Evolutionary conservation across 2,329 filamentous ascomycete genomes (phyloP), one percentile per base, ranked within the genome.

Genomic region (Aplosporella prunicola): DNA sequence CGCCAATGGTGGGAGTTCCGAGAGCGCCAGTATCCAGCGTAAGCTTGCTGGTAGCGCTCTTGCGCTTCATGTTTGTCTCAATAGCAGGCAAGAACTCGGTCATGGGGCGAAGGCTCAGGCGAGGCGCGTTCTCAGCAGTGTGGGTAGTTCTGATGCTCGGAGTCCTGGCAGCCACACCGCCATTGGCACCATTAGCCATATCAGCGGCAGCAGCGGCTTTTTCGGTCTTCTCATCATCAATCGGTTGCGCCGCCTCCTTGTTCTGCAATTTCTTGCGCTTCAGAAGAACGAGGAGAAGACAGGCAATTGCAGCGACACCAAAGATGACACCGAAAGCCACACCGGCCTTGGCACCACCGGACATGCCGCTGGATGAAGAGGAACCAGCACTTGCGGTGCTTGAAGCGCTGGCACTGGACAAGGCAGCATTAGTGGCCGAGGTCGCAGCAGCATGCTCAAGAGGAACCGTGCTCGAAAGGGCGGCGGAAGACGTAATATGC

Each of bases 271-370:
- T 28, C 38, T 35, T 40, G 20, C 22, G 22, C 8, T 30, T 15
- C 20, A 40, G 27, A 35, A 40, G 32, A 30, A 85, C 57, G 57
- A 93, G 78, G 53, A 85, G 80, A 14, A 82, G 67, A 15, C 82
- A 56, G n/a, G 78, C 65, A 20, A 91, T 56, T 2, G 80, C 60
- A 20, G 80, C 73, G 17, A 94, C 50, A 32, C 74, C 75, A 5
- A 80, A 68, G 20, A 95, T 62, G 32, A 93, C 76, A 51, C 87
- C 88, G 54, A 95, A 78, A 5, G 81, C 85, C 44, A 95, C 74
- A 43, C 91, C 91, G 28, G 86, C 88, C 60, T 86, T 91, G 43
- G 63, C 55, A 40, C 71, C 55, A 35, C 56, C 55, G 32, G 60
- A 65, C 60, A 71, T 62, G 29, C 64, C 64, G 20, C 42, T 43